A percentile compares a stretch with the other conserved stretches of the same genome.
phyloP scores from a whole-genome alignment of 257 asterid genomes.

The Eustoma russellianum region DNA sequence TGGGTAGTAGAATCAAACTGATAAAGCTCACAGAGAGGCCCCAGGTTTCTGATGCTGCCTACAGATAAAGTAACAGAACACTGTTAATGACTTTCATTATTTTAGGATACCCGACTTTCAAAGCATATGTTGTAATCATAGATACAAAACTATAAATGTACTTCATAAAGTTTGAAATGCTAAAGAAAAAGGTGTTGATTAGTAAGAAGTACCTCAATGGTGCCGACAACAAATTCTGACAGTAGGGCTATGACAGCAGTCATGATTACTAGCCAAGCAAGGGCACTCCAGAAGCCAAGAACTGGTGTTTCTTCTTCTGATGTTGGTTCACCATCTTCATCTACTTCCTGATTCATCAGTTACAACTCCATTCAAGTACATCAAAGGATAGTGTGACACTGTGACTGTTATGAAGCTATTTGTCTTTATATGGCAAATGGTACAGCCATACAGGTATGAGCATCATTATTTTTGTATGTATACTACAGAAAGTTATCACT shows the following conservation, averaged over 20 bases:
- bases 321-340: slow-evolving; percentile 14
- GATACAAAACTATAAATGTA: not conserved
- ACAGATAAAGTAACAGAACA: not conserved
- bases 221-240: slow-evolving; percentile 75
- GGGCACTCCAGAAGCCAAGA: slow-evolving; percentile 65
- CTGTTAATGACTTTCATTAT: too few species aligned
- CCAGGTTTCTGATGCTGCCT: slow-evolving; percentile 80
- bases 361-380: too few species aligned
- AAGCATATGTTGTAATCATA: too few species aligned
- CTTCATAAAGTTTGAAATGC: not conserved
- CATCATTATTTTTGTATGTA: too few species aligned
- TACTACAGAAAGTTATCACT: too few species aligned
- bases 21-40: slow-evolving; percentile 79
- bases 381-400: too few species aligned
- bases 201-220: slow-evolving; percentile 54
- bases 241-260: slow-evolving; percentile 64
- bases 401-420: too few species aligned
- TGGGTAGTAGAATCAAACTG: slow-evolving; percentile 78
- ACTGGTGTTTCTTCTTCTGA: slow-evolving; percentile 53
- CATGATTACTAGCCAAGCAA: slow-evolving; percentile 64
- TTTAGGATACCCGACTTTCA: too few species aligned
- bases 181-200: not conserved
- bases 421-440: too few species aligned
- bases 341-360: slow-evolving; percentile 21
- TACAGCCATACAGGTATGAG: too few species aligned